Conservation (phyloP, 1,139 yeast genomes). For the Candida neerlandica region DNA sequence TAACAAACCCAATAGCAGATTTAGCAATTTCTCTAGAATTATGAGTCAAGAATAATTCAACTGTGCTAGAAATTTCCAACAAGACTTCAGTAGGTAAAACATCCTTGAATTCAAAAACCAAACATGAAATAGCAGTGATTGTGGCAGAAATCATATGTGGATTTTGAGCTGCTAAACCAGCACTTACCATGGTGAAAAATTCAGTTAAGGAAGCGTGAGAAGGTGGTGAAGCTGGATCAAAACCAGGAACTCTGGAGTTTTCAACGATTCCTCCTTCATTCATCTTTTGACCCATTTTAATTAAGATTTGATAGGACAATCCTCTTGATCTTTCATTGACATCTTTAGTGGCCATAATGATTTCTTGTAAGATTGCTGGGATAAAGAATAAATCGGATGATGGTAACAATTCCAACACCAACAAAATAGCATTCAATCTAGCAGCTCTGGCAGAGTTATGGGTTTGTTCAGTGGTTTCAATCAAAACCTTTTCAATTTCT, state of each 20-base stretch:
- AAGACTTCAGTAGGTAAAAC: slow-evolving; percentile 57
- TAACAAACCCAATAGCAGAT: slow-evolving; percentile 91
- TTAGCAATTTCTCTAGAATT: slow-evolving; percentile 92
- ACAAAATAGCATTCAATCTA: slow-evolving; percentile 67
- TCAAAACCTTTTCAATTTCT: slow-evolving; percentile 62
- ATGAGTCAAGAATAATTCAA: slow-evolving; percentile 86
- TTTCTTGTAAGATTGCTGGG: slow-evolving; percentile 82
- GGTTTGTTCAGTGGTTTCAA: slow-evolving; percentile 61
- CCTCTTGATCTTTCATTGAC: slow-evolving; percentile 90
- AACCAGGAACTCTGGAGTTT: slow-evolving; percentile 68
- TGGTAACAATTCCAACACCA: slow-evolving; percentile 64
- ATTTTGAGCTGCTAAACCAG: slow-evolving; percentile 92
- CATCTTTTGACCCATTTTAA: slow-evolving; percentile 83
- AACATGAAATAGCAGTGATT: slow-evolving; percentile 84
- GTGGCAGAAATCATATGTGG: slow-evolving; percentile 97
- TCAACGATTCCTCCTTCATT: slow-evolving; percentile 67
- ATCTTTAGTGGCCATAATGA: slow-evolving; percentile 90
- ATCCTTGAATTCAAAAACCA: slow-evolving; percentile 82
- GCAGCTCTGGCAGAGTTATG: slow-evolving; percentile 80
- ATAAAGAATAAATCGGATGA: slow-evolving; percentile 67
- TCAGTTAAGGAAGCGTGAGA: slow-evolving; percentile 74
- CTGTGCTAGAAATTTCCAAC: slow-evolving; percentile 80
- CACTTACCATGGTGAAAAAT: slow-evolving; percentile 90
- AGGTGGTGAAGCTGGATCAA: slow-evolving; percentile 61
- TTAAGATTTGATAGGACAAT: slow-evolving; percentile 72